phyloP scores from a whole-genome alignment of 352 stramenopile genomes.

The Phytopythium cucurbitacearum region DNA sequence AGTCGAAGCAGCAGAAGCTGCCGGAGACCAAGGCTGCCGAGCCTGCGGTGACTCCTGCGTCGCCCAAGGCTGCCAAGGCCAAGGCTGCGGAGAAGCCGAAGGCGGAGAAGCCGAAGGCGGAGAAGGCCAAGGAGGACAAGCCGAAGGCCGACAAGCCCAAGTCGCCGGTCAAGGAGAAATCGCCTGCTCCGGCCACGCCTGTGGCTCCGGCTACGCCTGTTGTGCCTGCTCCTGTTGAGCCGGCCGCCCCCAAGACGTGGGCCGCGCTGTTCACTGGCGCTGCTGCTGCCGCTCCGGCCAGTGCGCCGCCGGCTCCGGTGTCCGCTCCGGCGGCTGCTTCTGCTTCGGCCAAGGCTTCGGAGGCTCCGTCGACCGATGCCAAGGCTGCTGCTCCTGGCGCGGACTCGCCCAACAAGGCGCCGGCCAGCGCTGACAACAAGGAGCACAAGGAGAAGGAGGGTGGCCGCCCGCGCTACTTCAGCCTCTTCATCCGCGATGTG shows the following conservation, averaged over 20 bases:
- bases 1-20: slow-evolving; percentile 16
- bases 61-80: slow-evolving; percentile 18
- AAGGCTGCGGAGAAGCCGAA: slow-evolving; percentile 22
- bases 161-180: slow-evolving; percentile 14
- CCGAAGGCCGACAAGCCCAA: slow-evolving; percentile 21
- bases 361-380: slow-evolving; percentile 21
- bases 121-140: slow-evolving; percentile 13
- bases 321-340: slow-evolving; percentile 1
- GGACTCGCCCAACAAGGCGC: slow-evolving; percentile 52
- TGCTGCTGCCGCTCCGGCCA: slow-evolving; percentile 19
- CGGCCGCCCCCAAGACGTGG: slow-evolving; percentile 47
- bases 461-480: slow-evolving; percentile 26
- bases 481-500: slow-evolving; percentile 78
- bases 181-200: slow-evolving; percentile 16
- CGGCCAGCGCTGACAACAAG: slow-evolving; percentile 27
- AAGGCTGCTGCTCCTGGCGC: slow-evolving; percentile 48
- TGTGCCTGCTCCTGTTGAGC: slow-evolving; percentile 15
- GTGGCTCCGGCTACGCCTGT: slow-evolving; percentile 7
- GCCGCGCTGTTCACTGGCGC: slow-evolving; percentile 41
- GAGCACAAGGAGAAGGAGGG: slow-evolving; percentile 15
- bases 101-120: slow-evolving; percentile 19
- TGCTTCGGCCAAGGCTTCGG: slow-evolving; percentile 9
- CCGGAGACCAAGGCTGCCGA: slow-evolving; percentile 31
- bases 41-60: slow-evolving; percentile 12
- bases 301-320: not conserved